Base-by-base conservation (phyloP, 2,329 filamentous ascomycete species). In the Knufia petricola region DNA sequence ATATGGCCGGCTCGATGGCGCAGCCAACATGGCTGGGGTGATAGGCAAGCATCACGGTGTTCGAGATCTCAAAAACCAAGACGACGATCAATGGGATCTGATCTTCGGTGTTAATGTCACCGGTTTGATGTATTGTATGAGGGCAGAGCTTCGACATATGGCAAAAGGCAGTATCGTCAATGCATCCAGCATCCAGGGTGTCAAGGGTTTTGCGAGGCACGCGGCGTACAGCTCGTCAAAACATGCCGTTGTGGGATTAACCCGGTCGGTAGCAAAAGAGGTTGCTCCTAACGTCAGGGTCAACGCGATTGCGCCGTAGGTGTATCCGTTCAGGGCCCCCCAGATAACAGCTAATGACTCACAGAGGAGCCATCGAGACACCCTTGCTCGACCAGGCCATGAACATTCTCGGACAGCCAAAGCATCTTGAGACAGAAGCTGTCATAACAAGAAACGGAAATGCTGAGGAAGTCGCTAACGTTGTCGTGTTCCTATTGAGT, bases 101-200 rank as follows among this genome's bases (percentile, higher is more conserved):
- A 71, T 75, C 50, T 73, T 77, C 64, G 68, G 71, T 4, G 75
- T 78, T 1, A 78, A 78, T 46, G 66, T 76, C 9, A 74, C 78
- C 52, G 70, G 70, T 3, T 65, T 72, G 2, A 63, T 72, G n/a
- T 67, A 65, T 55, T 70, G 66, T 48, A 61, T 70, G 19, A 72
- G 72, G 45, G 66, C 64, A 38, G 67, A 41, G 20, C 20, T 41
- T 23, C 39, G 39, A 13, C 13, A 15, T 28, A 41, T 41, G 39
- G 26, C 39, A 6, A 40, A 15, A 20, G 39, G 39, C 19, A 41
- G 39, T 15, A 65, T 72, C 43, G 64, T 71, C 28, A 71, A 71
- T 47, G 66, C 69, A 13, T 59, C 63, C 12, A 67, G 63, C 0
- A 63, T 65, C 46, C 66, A 66, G 52, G 64, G 65, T 2, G 51